phyloP scores from a whole-genome alignment of 1,284 basidiomycete species.

The Coniferiporia weirii region DNA sequence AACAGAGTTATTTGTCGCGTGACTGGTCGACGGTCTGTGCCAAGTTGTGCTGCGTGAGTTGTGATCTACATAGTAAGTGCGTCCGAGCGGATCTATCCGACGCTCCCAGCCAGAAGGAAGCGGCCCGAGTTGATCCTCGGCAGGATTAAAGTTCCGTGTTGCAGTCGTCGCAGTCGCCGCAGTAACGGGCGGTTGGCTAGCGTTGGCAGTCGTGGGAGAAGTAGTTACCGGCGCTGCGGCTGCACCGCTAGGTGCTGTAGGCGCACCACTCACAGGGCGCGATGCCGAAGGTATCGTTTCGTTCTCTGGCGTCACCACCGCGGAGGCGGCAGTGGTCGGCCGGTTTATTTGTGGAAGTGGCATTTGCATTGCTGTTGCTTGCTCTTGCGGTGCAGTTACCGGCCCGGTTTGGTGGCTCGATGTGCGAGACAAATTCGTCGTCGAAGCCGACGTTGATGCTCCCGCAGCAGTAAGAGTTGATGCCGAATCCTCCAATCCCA shows the following conservation, averaged over 20 bases:
- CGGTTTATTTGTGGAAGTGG: constrained; percentile 33
- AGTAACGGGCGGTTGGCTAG: constrained; percentile 21
- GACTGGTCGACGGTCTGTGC: constrained; percentile 66
- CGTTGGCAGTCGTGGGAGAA: constrained; percentile 20
- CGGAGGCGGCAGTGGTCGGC: constrained; percentile 22
- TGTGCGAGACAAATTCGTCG: constrained; percentile 41
- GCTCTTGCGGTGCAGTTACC: constrained; percentile 33
- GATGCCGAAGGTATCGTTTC: constrained; percentile 30
- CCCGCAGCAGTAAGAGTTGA: constrained; percentile 41
- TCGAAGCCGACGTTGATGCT: constrained; percentile 27
- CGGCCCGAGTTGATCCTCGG: constrained; percentile 78
- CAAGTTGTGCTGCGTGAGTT: constrained; percentile 92
- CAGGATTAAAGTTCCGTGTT: constrained; percentile 77
- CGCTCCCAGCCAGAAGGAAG: constrained; percentile 89
- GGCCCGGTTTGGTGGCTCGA: constrained; percentile 43
- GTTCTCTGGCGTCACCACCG: constrained; percentile 31
- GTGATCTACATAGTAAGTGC: constrained; percentile 92
- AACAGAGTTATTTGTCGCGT: constrained; percentile 45
- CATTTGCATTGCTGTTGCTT: constrained; percentile 32
- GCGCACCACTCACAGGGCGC: constrained; percentile 31
- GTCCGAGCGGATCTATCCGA: constrained; percentile 84
- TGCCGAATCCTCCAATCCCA: constrained; percentile 51
- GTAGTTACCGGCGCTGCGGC: constrained; percentile 22
- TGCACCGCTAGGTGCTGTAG: constrained; percentile 18
- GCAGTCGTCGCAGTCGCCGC: constrained; percentile 28